Conservation (phyloP, 768 basidiomycete genomes). For the Agaricus blazei region DNA sequence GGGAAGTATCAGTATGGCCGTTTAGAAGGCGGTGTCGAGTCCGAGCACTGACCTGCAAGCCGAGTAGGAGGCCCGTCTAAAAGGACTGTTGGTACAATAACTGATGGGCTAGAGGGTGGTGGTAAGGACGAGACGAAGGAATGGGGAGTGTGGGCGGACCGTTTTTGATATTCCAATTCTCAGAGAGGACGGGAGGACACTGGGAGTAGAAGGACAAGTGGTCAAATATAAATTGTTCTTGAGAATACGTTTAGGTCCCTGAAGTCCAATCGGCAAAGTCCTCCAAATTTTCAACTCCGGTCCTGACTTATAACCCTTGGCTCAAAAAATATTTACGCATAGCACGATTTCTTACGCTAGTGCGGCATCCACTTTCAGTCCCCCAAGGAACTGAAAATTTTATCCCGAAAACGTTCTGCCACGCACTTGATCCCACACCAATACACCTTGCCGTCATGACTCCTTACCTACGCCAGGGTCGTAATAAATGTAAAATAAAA, state of each 20-base stretch:
- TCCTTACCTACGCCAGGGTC: slow-evolving; percentile 9
- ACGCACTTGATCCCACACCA: background rate
- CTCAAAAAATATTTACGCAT: slow-evolving; percentile 8
- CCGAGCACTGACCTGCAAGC: slow-evolving; percentile 53
- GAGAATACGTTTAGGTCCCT: slow-evolving; percentile 39
- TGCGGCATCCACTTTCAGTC: slow-evolving; percentile 3
- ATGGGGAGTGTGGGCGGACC: slow-evolving; percentile 26
- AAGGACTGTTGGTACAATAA: slow-evolving; percentile 80
- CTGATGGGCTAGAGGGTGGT: slow-evolving; percentile 15
- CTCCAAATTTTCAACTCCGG: slow-evolving; percentile 49
- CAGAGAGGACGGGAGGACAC: slow-evolving; percentile 29
- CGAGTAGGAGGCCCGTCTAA: slow-evolving; percentile 66
- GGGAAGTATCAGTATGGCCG: slow-evolving; percentile 19
- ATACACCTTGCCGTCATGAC: slow-evolving; percentile 8
- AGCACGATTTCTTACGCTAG: slow-evolving; percentile 9
- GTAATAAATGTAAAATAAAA: slow-evolving; percentile 8
- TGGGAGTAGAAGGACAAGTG: slow-evolving; percentile 24
- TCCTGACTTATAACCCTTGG: slow-evolving; percentile 17
- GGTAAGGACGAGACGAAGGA: slow-evolving; percentile 15
- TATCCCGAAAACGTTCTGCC: background rate
- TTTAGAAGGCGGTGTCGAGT: slow-evolving; percentile 18
- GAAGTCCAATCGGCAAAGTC: slow-evolving; percentile 43
- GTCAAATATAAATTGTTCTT: slow-evolving; percentile 41
- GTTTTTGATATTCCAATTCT: slow-evolving; percentile 43
- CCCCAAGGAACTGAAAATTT: slow-evolving; percentile 3